phyloP scores from a whole-genome alignment of 1,284 basidiomycete species.

The Pisolithus thermaeus region DNA sequence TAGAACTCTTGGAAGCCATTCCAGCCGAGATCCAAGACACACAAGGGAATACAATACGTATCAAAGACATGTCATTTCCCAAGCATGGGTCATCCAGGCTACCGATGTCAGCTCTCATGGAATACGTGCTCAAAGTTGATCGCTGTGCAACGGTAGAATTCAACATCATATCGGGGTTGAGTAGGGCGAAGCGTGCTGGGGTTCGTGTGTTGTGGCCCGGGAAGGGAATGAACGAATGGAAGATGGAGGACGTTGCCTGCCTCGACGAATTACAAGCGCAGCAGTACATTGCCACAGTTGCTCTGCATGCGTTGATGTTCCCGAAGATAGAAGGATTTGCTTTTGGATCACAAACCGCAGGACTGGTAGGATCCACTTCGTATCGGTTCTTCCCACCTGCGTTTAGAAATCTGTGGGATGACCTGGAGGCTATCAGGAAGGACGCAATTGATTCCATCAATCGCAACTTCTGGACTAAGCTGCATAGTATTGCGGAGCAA shows the following conservation, averaged over 20 bases:
- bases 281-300: constrained; percentile 86
- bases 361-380: constrained; percentile 46
- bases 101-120: constrained; percentile 65
- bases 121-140: constrained; percentile 63
- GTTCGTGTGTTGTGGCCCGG: constrained; percentile 72
- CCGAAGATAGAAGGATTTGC: constrained; percentile 60
- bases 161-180: constrained; percentile 54
- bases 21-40: constrained; percentile 46
- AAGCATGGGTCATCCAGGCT: constrained; percentile 77
- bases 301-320: constrained; percentile 72
- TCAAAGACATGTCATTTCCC: constrained; percentile 76
- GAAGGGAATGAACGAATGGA: constrained; percentile 61
- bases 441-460: constrained; percentile 60
- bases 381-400: constrained; percentile 75
- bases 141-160: constrained; percentile 74
- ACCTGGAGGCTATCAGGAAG: constrained; percentile 70
- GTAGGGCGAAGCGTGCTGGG: constrained; percentile 66
- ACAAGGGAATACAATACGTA: constrained; percentile 50
- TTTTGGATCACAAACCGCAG: constrained; percentile 33
- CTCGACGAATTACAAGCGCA: constrained; percentile 76
- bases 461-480: constrained; percentile 63
- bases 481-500: constrained; percentile 56
- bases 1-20: constrained; percentile 75
- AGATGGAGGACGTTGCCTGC: constrained; percentile 86
- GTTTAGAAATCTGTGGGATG: constrained; percentile 91